These are phyloP conservation scores for Mycena albidolilacea DNA, from an alignment of 768 basidiomycete genomes.

Conservation along the genomic window DNA sequence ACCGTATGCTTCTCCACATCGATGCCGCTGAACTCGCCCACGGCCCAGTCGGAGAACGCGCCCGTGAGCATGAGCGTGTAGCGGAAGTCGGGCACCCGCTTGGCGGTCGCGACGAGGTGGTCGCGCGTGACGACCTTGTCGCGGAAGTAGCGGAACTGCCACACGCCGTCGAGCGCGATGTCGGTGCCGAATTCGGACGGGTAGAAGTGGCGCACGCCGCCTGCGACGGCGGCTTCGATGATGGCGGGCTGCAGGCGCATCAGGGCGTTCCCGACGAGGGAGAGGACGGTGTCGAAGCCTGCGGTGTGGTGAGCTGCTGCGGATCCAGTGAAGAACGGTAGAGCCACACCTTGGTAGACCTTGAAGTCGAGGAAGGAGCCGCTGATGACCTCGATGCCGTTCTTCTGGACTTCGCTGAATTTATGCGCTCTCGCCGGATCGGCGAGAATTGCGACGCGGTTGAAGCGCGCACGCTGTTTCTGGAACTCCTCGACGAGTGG, in stretches of 20 bases:
- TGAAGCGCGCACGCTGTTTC: constrained; percentile 4
- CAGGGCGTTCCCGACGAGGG: constrained; percentile 6
- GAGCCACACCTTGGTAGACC: constrained; percentile 10
- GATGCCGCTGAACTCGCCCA: constrained; percentile 6
- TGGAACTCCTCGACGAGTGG: constrained; percentile 17
- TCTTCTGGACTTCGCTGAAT: constrained; percentile 1
- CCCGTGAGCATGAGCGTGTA: constrained; percentile 28
- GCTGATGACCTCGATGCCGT: constrained; percentile 18
- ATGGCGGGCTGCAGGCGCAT: constrained; percentile 27
- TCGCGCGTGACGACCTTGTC: constrained; percentile 26
- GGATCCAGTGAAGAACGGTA: no score
- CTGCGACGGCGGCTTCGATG: constrained; percentile 27
- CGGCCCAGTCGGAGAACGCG: constrained; percentile 21
- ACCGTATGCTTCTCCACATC: constrained; percentile 14
- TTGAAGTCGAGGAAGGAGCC: constrained; percentile 23
- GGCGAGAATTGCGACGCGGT: constrained; percentile 14
- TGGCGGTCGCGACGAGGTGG: constrained; percentile 17
- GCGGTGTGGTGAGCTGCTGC: neutral
- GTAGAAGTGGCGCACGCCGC: constrained; percentile 29
- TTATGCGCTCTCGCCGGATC: constrained; percentile 13
- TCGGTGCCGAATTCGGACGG: constrained; percentile 29
- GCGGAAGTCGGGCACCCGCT: constrained; percentile 13
- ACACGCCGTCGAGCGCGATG: neutral
- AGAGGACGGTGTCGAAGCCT: constrained; percentile 26
- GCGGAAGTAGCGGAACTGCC: constrained; percentile 25